Evolutionary conservation across 2,329 filamentous ascomycete species (phyloP).

Genomic region (Ascochyta lentis): DNA sequence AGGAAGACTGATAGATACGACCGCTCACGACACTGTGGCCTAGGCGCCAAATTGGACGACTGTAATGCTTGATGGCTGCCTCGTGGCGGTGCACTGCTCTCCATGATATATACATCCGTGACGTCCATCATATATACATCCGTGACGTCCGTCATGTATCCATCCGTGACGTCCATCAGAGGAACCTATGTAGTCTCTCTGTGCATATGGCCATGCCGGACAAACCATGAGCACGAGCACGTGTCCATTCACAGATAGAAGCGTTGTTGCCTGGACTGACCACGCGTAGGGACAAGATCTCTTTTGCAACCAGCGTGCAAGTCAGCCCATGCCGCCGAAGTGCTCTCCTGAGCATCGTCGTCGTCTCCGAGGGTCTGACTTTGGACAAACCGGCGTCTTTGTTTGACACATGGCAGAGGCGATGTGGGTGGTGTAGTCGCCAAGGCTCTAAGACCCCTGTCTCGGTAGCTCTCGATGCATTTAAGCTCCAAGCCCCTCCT

Average conservation of each 20-base stretch:
- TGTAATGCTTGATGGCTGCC: not conserved
- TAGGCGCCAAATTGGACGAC: not conserved
- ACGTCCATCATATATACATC: not conserved
- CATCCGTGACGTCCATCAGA: not conserved
- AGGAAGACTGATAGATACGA: conserved; percentile 15
- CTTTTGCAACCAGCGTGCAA: not conserved
- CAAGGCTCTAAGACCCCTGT: conserved; percentile 12
- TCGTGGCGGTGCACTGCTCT: not conserved
- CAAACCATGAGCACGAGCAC: conserved; percentile 1
- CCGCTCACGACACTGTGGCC: conserved; percentile 1
- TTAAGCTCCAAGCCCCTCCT: conserved; percentile 14
- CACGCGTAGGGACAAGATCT: not conserved
- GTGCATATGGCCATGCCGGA: not conserved
- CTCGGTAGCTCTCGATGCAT: conserved; percentile 2
- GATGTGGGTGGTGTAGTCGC: conserved; percentile 3
- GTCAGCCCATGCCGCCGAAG: not conserved
- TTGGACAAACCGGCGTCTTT: conserved; percentile 2
- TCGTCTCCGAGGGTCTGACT: not conserved
- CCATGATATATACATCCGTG: not conserved
- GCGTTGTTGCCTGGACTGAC: not conserved
- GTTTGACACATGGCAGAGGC: conserved; percentile 10
- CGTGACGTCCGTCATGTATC: not conserved
- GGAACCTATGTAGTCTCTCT: not conserved
- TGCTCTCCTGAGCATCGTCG: not conserved
- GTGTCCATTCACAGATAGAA: not conserved